Evolutionary conservation across 2,329 filamentous ascomycete genomes (phyloP).

Genomic region (Colletotrichum tropicale): DNA sequence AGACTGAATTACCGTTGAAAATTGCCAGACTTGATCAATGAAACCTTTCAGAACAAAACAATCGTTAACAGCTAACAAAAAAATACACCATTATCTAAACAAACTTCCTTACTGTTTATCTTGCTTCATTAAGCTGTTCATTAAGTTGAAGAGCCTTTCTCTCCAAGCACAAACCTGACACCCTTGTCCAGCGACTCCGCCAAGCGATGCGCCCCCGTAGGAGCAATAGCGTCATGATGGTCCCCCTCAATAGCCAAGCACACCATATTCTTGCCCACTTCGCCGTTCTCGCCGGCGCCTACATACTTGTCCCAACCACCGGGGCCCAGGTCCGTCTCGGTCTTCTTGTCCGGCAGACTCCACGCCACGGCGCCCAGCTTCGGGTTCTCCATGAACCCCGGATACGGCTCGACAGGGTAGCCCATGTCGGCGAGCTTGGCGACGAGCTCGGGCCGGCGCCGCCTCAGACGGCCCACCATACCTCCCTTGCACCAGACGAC

Average conservation of each 20-base stretch:
- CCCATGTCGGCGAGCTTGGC: background rate
- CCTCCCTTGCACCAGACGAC: background rate
- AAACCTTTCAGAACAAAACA: background rate
- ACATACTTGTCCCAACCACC: background rate
- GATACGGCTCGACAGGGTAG: background rate
- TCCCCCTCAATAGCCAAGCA: background rate
- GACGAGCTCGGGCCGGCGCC: background rate
- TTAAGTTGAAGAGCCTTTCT: background rate
- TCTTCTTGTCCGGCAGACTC: background rate
- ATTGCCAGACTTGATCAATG: background rate
- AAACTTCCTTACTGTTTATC: background rate
- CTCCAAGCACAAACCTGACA: background rate
- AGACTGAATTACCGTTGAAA: background rate
- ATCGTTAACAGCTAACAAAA: too few species aligned
- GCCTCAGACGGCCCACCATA: background rate
- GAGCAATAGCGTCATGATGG: background rate
- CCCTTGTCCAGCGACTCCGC: background rate
- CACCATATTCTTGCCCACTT: background rate
- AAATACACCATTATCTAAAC: background rate
- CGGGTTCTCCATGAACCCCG: background rate
- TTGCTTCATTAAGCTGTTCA: background rate
- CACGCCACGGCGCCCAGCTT: background rate
- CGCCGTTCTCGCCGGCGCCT: background rate
- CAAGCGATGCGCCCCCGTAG: background rate
- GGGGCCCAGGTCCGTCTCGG: background rate